phyloP scores from a whole-genome alignment of 805 yeast genomes.

The Pichia cephalocereana region DNA sequence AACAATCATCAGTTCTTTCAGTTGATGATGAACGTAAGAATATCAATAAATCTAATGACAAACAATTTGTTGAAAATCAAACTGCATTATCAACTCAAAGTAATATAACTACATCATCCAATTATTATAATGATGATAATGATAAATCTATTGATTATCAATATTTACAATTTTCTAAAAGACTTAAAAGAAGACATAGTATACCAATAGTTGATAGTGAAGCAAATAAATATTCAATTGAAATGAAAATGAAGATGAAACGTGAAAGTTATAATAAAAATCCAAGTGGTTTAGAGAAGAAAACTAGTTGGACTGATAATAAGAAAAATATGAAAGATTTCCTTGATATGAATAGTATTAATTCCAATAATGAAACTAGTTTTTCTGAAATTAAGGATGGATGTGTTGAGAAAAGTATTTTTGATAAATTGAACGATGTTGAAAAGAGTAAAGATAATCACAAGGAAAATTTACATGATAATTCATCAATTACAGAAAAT shows the following conservation, averaged over 20 bases:
- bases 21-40: not conserved
- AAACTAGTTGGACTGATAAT: conserved; percentile 1
- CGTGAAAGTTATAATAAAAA: conserved; percentile 6
- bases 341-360: not conserved
- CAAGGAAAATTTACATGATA: too few relatives aligned
- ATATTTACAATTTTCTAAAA: conserved; percentile 13
- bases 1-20: not conserved
- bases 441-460: too few relatives aligned
- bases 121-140: not conserved
- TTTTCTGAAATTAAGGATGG: too few relatives aligned
- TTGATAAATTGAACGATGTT: not conserved
- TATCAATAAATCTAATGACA: too few relatives aligned
- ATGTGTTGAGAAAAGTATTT: not conserved
- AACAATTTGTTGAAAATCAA: not conserved
- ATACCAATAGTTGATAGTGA: conserved; percentile 29
- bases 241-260: conserved; percentile 8
- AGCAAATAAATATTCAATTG: conserved; percentile 22
- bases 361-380: not conserved
- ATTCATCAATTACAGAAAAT: too few relatives aligned
- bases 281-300: not conserved
- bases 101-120: not conserved
- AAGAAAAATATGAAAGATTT: not conserved
- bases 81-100: conserved; percentile 1
- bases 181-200: conserved; percentile 31
- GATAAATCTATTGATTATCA: conserved; percentile 11